phyloP scores from a whole-genome alignment of 352 stramenopile genomes.

The Phytopythium aichiense region DNA sequence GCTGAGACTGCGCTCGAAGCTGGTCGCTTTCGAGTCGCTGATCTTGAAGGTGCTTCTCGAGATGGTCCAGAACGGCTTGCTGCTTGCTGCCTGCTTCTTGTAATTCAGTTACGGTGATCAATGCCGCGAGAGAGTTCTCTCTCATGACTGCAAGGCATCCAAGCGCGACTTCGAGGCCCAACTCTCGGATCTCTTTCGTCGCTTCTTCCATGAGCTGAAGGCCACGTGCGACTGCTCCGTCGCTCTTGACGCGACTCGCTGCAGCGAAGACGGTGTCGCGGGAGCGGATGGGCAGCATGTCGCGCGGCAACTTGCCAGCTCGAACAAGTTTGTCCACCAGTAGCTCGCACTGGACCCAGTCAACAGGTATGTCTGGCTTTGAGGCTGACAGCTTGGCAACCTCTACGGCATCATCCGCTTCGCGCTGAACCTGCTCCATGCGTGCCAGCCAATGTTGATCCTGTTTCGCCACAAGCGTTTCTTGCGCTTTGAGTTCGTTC shows the following conservation, averaged over 20 bases:
- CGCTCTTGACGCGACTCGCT: slow-evolving; percentile 15
- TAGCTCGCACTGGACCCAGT: slow-evolving; percentile 56
- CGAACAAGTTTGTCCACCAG: slow-evolving; percentile 51
- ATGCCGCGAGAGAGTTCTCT: slow-evolving; percentile 69
- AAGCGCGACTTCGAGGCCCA: slow-evolving; percentile 45
- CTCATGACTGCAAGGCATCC: slow-evolving; percentile 56
- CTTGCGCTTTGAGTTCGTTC: slow-evolving; percentile 27
- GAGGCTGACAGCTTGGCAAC: slow-evolving; percentile 10
- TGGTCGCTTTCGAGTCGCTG: slow-evolving; percentile 52
- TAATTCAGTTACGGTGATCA: slow-evolving; percentile 49
- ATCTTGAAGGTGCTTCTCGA: slow-evolving; percentile 57
- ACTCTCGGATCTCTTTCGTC: slow-evolving; percentile 29
- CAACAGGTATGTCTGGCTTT: slow-evolving; percentile 18
- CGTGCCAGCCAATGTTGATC: slow-evolving; percentile 31
- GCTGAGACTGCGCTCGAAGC: slow-evolving; percentile 42
- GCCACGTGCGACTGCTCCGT: slow-evolving; percentile 14
- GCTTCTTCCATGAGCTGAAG: slow-evolving; percentile 29
- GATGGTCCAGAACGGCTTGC: slow-evolving; percentile 36
- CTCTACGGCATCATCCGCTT: slow-evolving; percentile 26
- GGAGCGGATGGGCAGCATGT: slow-evolving; percentile 14
- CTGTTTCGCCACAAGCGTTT: slow-evolving; percentile 26
- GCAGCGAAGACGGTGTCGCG: neutral
- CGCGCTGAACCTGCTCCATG: slow-evolving; percentile 18
- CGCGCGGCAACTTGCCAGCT: slow-evolving; percentile 37
- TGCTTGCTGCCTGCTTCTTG: slow-evolving; percentile 60